These are phyloP conservation scores for Dionaea muscipula DNA, from an alignment of 179 eudicot genomes.

Conservation along the genomic window DNA sequence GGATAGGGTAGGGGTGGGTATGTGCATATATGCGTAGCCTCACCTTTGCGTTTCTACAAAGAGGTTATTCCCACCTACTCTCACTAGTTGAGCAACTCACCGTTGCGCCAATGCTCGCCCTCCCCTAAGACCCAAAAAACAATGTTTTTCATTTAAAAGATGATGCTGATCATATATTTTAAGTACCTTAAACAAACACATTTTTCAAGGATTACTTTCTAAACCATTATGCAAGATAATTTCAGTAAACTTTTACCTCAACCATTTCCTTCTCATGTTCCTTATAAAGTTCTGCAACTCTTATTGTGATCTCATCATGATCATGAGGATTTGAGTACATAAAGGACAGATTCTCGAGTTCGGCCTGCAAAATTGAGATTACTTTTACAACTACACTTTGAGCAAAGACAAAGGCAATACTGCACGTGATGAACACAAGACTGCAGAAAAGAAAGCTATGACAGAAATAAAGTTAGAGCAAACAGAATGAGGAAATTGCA, in stretches of 20 bases:
- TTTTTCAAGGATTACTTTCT: neutral
- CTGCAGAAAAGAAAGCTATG: neutral
- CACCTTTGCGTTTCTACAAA: no score
- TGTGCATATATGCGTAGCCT: no score
- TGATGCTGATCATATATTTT: neutral
- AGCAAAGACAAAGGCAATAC: neutral
- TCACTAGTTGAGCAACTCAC: no score
- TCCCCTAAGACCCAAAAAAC: no score
- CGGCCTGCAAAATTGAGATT: slow-evolving; percentile 57
- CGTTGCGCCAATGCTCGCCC: no score
- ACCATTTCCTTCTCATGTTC: slow-evolving; percentile 73
- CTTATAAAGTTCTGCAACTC: slow-evolving; percentile 62
- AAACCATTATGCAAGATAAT: neutral
- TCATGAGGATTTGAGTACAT: slow-evolving; percentile 88
- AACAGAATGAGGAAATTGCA: no score
- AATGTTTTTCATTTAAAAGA: no score
- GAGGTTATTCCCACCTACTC: no score
- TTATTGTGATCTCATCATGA: slow-evolving; percentile 49
- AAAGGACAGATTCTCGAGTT: slow-evolving; percentile 89
- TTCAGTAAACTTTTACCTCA: slow-evolving; percentile 42
- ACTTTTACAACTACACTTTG: neutral
- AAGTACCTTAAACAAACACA: neutral
- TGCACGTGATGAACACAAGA: neutral
- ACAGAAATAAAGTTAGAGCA: no score
- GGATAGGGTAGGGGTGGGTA: no score